Base-by-base conservation (phyloP, 805 yeast species). In the Isabelozyma gotoi region DNA sequence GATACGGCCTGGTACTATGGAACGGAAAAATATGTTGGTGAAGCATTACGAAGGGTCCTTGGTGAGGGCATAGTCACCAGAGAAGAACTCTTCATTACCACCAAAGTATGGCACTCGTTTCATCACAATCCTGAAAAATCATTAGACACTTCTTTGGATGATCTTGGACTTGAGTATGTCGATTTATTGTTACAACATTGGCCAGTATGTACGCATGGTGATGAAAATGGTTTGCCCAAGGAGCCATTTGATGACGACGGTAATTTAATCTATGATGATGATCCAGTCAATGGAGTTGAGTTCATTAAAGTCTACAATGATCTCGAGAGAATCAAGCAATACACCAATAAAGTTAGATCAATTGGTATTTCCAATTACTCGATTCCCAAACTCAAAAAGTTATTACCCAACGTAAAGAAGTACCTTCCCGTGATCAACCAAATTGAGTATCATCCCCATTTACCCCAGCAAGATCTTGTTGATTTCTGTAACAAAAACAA, bases 1-100 rank as follows among this genome's bases (percentile, higher is more conserved):
- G 82, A 77, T 53, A 74, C 80, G 2, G 82, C 81, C 8, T 75
- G 78, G 75, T 63, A 51, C 41, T 77, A 77, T 47, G 76, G 72
- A 0, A 66, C 76, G 3, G 80, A 75, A 49, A 53, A 56, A 27
- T 54, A 58, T 43, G 60, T 75, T 38, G 80, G 80, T 1, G 62
- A 72, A 45, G 77, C 69, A 7, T 62, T 82, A 47, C 68, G 73
- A 41, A 74, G 74, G 45, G 60, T 76, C 44, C 65, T 80, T 45
- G 73, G 62, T 12, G 74, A 70, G 44, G 84, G 83, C 46, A 53
- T 58, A 14, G 60, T 75, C 39, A 72, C 72, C 50, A 67, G 83
- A 56, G 78, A 78, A 48, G 79, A 68, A 44, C 44, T 66, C 12
- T 65, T 63, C 48, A 56, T 67, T 27, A 67, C 73, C 8, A 59